Evolutionary conservation across 2,329 filamentous ascomycete species (phyloP).

Genomic region (Berkeleyomyces basicola): DNA sequence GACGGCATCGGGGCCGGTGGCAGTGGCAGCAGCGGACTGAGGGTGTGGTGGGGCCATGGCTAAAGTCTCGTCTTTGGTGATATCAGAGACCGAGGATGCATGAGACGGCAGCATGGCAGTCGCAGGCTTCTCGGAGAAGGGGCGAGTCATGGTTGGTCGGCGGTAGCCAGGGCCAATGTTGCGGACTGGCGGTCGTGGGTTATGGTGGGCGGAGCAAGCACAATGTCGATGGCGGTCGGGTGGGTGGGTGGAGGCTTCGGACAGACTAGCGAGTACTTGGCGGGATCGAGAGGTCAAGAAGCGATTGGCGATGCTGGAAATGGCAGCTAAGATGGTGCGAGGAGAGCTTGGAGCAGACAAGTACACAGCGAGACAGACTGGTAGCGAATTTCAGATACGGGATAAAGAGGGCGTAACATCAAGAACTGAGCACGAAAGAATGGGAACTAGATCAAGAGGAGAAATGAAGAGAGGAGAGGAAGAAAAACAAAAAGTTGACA

Average conservation of each 20-base stretch:
- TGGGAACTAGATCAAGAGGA: background rate
- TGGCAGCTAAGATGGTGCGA: background rate
- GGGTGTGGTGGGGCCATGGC: background rate
- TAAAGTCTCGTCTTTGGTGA: constrained; percentile 6
- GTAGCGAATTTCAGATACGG: background rate
- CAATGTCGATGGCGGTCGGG: too few relatives aligned
- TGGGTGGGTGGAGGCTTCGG: too few relatives aligned
- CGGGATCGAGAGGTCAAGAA: background rate
- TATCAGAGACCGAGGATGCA: constrained; percentile 7
- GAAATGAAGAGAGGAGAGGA: background rate
- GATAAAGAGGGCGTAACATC: background rate
- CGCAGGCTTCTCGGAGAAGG: background rate
- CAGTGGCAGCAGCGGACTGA: background rate
- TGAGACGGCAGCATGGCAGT: background rate
- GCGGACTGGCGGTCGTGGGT: background rate
- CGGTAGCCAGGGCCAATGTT: background rate
- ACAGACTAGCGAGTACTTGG: too few relatives aligned
- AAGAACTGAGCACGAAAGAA: background rate
- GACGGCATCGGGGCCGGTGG: background rate
- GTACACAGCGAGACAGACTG: background rate
- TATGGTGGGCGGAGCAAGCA: too few relatives aligned
- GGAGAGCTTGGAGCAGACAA: background rate
- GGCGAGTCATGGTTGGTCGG: background rate
- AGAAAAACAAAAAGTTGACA: background rate
- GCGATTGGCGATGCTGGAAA: background rate